Evolutionary conservation across 306 rosid species (phyloP).

Genomic region (Lotus japonicus): DNA sequence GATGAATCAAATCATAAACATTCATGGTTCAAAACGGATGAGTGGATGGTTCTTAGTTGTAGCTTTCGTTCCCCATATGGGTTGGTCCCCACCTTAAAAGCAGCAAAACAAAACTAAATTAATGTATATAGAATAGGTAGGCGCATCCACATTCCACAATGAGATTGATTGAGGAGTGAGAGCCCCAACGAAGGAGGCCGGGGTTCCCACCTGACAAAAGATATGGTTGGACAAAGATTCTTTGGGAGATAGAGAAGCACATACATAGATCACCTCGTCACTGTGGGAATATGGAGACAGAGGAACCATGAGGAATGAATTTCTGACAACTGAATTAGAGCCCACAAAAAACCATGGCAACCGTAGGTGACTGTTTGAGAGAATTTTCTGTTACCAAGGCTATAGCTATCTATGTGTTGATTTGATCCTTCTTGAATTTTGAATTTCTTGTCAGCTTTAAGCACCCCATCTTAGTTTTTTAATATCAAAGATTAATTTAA

Average conservation of each 20-base stretch:
- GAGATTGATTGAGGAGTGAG: slow-evolving; percentile 35
- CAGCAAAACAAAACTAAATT: slow-evolving; percentile 16
- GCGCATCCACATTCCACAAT: slow-evolving; percentile 8
- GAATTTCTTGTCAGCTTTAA: not conserved
- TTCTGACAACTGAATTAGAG: slow-evolving; percentile 32
- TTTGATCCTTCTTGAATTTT: not conserved
- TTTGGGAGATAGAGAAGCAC: slow-evolving; percentile 10
- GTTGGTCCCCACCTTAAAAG: slow-evolving; percentile 39
- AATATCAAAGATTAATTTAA: not conserved
- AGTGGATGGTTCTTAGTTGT: slow-evolving; percentile 29
- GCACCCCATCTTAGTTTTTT: not conserved
- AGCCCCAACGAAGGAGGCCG: slow-evolving; percentile 11
- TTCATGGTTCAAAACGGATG: not conserved
- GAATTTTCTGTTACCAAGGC: slow-evolving; percentile 40
- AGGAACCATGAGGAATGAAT: not conserved
- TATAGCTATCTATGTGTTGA: not conserved
- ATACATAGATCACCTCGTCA: slow-evolving; percentile 26
- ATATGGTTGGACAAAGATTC: slow-evolving; percentile 54
- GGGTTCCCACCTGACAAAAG: slow-evolving; percentile 46
- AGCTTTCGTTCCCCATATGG: slow-evolving; percentile 19
- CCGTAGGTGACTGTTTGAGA: slow-evolving; percentile 24
- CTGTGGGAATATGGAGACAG: slow-evolving; percentile 31
- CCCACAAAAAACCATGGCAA: slow-evolving; percentile 34
- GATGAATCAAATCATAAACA: no score
- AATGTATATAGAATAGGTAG: no score